A percentile compares a stretch with the other conserved stretches of the same genome.
These are phyloP conservation scores for Aspergillus ruber DNA, from an alignment of 2,329 filamentous ascomycete species.

Conservation along the genomic window DNA sequence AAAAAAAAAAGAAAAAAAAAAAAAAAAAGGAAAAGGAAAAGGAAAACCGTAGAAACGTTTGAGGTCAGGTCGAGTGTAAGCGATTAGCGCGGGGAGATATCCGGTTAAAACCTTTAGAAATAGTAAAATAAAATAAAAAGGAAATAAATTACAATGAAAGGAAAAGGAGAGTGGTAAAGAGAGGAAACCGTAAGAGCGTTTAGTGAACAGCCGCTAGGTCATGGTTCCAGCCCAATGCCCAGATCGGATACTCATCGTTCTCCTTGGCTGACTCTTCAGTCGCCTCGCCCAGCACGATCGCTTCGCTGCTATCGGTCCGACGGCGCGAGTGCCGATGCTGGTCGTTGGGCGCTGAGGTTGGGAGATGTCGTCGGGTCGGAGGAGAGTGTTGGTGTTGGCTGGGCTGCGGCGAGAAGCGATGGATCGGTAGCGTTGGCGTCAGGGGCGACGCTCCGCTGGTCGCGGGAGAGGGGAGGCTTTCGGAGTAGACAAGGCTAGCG, in stretches of 20 bases:
- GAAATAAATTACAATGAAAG: conserved; percentile 2
- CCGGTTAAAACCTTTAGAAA: too few relatives aligned
- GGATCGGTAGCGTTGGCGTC: conserved; percentile 33
- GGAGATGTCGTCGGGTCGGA: conserved; percentile 23
- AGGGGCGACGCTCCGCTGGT: conserved; percentile 33
- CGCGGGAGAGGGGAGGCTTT: conserved; percentile 31
- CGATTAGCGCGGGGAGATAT: too few relatives aligned
- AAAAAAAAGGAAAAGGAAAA: too few relatives aligned
- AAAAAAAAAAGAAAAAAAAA: too few relatives aligned
- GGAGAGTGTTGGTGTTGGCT: conserved; percentile 22
- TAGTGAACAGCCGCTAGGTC: conserved; percentile 33
- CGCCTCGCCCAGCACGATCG: conserved; percentile 39
- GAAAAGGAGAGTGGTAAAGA: conserved; percentile 3
- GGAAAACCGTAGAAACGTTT: too few relatives aligned
- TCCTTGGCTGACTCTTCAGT: conserved; percentile 44
- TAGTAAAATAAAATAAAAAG: not conserved
- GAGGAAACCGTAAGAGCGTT: conserved; percentile 2
- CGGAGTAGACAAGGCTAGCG: conserved; percentile 31
- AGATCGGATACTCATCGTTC: conserved; percentile 46
- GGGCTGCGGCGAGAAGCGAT: conserved; percentile 33
- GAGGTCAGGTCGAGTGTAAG: too few relatives aligned
- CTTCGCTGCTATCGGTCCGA: conserved; percentile 40
- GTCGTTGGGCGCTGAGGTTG: conserved; percentile 24
- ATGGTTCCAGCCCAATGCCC: conserved; percentile 38
- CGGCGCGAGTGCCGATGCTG: conserved; percentile 33